Evolutionary conservation across 352 stramenopile genomes (phyloP).

Genomic region (Globisporangium cylindrosporum): DNA sequence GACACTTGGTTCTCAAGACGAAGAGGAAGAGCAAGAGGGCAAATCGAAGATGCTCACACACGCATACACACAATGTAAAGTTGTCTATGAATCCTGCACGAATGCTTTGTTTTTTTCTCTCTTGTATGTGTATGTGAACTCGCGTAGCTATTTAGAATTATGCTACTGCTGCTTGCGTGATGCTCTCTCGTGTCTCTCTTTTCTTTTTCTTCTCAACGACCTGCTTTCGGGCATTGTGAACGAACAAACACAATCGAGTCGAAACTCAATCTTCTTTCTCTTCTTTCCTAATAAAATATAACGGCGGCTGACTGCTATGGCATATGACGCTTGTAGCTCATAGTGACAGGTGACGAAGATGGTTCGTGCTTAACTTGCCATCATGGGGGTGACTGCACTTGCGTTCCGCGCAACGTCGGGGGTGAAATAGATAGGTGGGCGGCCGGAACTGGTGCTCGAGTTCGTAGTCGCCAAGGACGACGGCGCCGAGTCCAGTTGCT

Average conservation of each 20-base stretch:
- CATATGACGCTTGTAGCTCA: not conserved
- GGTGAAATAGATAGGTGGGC: conserved; percentile 14
- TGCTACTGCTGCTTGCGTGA: not conserved
- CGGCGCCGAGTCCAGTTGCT: conserved; percentile 1
- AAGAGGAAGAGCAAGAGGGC: not conserved
- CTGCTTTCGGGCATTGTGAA: conserved; percentile 2
- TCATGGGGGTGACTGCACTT: conserved; percentile 12
- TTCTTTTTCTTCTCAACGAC: not conserved
- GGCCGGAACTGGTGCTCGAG: not conserved
- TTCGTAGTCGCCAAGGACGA: not conserved
- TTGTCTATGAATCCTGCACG: conserved; percentile 11
- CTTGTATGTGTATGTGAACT: not conserved
- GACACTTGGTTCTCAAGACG: not conserved
- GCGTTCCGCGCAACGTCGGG: conserved; percentile 12
- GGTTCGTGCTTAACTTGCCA: conserved; percentile 9
- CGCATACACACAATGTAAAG: conserved; percentile 13
- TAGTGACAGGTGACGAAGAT: not conserved
- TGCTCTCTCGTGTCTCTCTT: not conserved
- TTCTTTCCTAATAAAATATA: conserved; percentile 15
- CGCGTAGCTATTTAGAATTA: not conserved
- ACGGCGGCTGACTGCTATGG: not conserved
- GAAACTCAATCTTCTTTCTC: not conserved
- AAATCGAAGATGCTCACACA: not conserved
- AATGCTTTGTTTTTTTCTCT: not conserved
- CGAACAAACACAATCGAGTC: not conserved